Evolutionary conservation across 768 basidiomycete genomes (phyloP), one percentile per base, ranked within the genome.

Genomic region (Kockovaella imperatae): DNA sequence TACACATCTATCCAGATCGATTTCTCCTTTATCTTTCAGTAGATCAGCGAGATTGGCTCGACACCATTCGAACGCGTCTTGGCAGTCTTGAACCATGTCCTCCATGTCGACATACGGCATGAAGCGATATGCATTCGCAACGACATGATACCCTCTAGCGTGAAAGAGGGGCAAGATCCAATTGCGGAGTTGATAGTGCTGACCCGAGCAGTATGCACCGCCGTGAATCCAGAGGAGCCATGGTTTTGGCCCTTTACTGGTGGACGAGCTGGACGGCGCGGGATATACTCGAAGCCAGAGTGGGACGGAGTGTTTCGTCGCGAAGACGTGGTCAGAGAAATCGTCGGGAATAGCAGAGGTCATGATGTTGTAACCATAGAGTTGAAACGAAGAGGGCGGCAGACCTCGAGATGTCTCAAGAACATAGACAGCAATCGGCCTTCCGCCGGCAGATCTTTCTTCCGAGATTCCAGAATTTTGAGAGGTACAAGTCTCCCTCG

Each of bases 121-220:
- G 32, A 52, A 50, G n/a, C 59, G 52, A 38, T 58, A 58, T 2
- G 42, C 45, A 13, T 49, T 32, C n/a, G 59, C 57, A 18, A 61
- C 44, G 35, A 61, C 43, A 34, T 57, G 56, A 31, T 58, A 55
- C 3, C 50, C 49, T 24, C 24, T n/a, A 5, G 40, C 32, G 13
- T 30, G 29, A 44, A 60, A 57, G 13, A 52, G 49, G 1, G 44
- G 52, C n/a, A 44, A n/a, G 4, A 60, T 49, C 54, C 55, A 60
- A 20, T 40, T 30, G 44, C 51, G 50, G 13, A 50, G 53, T 0
- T 41, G 25, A 29, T 35, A 35, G 26, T 54, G 52, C 20, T 44
- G 48, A n/a, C 56, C 56, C 4, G 48, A 21, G 25, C 14, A 28
- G 25, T n/a, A 8, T 35, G 31, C 42, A 44, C 52, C 52, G 10